Evolutionary conservation across 1,284 basidiomycete genomes (phyloP).

Genomic region (Porodaedalea pini): DNA sequence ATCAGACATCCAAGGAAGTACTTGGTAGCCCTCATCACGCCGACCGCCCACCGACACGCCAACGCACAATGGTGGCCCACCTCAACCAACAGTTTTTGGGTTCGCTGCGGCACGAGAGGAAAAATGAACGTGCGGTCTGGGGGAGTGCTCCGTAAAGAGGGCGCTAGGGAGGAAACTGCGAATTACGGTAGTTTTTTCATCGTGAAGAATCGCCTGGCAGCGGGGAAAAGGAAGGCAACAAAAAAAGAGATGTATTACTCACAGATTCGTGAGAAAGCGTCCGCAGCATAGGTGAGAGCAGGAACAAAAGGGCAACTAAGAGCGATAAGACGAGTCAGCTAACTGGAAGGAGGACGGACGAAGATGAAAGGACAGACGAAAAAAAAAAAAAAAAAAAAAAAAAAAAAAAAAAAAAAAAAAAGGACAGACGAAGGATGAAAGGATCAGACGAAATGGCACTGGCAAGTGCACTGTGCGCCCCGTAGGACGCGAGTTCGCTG

Average conservation of each 20-base stretch:
- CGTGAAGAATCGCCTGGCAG: constrained; percentile 28
- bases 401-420: constrained; percentile 18
- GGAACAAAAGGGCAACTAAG: too few relatives aligned
- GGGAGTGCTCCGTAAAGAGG: constrained; percentile 64
- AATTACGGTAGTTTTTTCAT: constrained; percentile 65
- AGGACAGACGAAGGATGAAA: constrained; percentile 20
- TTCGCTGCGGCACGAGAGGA: constrained; percentile 54
- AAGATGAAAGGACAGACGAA: too few relatives aligned
- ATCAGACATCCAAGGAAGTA: constrained; percentile 76
- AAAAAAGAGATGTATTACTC: background rate
- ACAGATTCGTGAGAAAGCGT: too few relatives aligned
- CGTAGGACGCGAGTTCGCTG: constrained; percentile 61
- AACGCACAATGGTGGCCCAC: constrained; percentile 70
- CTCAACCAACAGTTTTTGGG: constrained; percentile 54
- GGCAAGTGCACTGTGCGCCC: constrained; percentile 73
- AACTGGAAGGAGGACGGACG: too few relatives aligned
- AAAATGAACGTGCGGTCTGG: constrained; percentile 61
- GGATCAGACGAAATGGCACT: constrained; percentile 77
- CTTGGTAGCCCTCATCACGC: constrained; percentile 50
- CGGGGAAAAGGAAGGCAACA: background rate
- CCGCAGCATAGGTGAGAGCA: too few relatives aligned
- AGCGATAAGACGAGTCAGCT: too few relatives aligned
- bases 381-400: too few relatives aligned
- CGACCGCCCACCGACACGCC: constrained; percentile 56
- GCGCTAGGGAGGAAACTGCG: constrained; percentile 75